Base-by-base conservation (phyloP, 2,329 filamentous ascomycete genomes). In the Pseudogymnoascus sp. region DNA sequence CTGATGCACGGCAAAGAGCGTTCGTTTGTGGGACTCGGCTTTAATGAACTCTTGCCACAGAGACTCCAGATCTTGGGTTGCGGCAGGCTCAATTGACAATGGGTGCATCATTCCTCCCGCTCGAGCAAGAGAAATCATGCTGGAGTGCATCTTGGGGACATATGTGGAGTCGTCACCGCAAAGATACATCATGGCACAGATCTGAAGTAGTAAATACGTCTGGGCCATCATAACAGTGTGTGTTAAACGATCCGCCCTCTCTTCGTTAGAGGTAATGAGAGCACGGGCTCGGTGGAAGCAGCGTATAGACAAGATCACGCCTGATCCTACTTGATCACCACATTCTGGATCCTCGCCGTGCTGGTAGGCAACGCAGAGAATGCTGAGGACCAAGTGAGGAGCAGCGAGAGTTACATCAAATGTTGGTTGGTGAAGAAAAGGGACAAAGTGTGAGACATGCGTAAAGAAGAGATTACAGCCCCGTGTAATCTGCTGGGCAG, bases 121-220 rank as follows among this genome's bases (percentile, higher is more conserved):
- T 0, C 77, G 72, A 2, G 74, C 72, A 0, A 78, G 72, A 0
- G 74, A 72, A 14, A 79, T 76, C 70, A 78, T 76, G 8, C 70
- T 72, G 0, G 74, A 72, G 61, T 79, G 77, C 68, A 77, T 74
- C 28, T 74, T 73, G 11, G 77, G 70, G 2, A 73, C 76, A 24
- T 71, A 72, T 1, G 69, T 66, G 0, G 76, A 77, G 59, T 73
- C 66, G 1, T 70, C 64, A 0, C 75, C 75, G 64, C 75, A 77
- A 24, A 78, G 70, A 62, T 78, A 78, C 71, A 78, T 74, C 71
- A 78, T 78, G n/a, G 76, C 72, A 61, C 71, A 77, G 6, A 78
- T 73, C 60, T 79, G 71, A 1, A 79, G 72, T 6, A 79, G 67
- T 2, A 78, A 63, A 28, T 76, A 76, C 2, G 75, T 67, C 62